Evolutionary conservation across 2,329 filamentous ascomycete genomes (phyloP).

Genomic region (Fusarium setosum): DNA sequence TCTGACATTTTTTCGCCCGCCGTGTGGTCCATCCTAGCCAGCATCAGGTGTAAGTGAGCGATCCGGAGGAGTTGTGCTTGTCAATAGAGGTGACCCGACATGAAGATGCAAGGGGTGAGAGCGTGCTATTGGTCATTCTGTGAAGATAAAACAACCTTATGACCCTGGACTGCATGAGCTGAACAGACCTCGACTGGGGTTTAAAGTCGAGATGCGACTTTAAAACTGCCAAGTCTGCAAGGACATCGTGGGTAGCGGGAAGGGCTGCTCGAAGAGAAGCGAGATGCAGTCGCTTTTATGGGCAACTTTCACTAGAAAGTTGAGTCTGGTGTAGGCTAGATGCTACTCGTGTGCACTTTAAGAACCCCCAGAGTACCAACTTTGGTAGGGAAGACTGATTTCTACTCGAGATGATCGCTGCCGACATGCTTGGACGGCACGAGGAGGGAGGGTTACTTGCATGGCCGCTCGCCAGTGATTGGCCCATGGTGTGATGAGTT

Average conservation of each 20-base stretch:
- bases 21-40: conserved; percentile 1
- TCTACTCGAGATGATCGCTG: neutral
- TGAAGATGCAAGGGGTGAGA: conserved; percentile 24
- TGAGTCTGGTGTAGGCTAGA: neutral
- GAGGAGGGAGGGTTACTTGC: neutral
- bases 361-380: neutral
- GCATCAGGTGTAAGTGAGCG: conserved; percentile 7
- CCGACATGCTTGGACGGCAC: neutral
- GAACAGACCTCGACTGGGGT: conserved; percentile 24
- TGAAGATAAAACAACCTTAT: conserved; percentile 6
- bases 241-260: neutral
- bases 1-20: neutral
- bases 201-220: conserved; percentile 22
- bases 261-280: neutral
- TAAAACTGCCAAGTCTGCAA: conserved; percentile 32
- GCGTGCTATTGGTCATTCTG: conserved; percentile 20
- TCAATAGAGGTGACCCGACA: conserved; percentile 7
- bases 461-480: neutral
- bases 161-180: conserved; percentile 32
- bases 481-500: neutral
- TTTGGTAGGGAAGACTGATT: neutral
- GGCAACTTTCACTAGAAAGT: neutral
- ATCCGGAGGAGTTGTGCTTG: conserved; percentile 8
- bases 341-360: too few relatives aligned
- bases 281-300: neutral